Conservation (phyloP, 176 grass and related monocot genomes). For the Tillandsia leiboldiana region DNA sequence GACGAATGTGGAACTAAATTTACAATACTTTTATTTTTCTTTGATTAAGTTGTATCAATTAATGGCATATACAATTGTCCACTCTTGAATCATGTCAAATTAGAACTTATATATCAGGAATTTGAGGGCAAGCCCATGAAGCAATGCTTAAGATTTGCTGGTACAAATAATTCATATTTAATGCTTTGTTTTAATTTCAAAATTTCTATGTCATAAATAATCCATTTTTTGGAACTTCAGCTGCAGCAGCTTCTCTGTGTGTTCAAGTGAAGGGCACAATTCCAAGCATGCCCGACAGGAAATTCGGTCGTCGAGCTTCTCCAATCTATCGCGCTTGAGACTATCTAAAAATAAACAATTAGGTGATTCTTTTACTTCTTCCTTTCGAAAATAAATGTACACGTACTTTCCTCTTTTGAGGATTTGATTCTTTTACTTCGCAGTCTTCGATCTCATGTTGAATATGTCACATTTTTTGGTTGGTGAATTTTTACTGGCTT, state of each 20-base stretch:
- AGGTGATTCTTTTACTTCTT: neutral
- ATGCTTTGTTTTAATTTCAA: slow-evolving; percentile 1
- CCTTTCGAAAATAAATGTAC: neutral
- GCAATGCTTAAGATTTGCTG: slow-evolving; percentile 87
- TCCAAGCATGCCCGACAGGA: slow-evolving; percentile 75
- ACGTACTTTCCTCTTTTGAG: neutral
- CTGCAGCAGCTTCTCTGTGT: slow-evolving; percentile 76
- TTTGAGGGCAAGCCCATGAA: slow-evolving; percentile 66
- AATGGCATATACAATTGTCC: too few relatives aligned
- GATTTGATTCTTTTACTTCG: neutral
- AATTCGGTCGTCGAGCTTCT: slow-evolving; percentile 67
- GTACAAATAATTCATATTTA: slow-evolving; percentile 26
- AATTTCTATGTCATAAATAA: slow-evolving; percentile 1
- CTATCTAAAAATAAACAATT: neutral
- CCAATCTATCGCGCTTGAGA: slow-evolving; percentile 16
- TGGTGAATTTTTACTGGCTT: too few relatives aligned
- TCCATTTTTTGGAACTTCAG: slow-evolving; percentile 39
- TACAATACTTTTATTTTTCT: too few relatives aligned
- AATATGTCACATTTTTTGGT: too few relatives aligned
- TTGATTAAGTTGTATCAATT: too few relatives aligned
- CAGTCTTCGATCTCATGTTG: too few relatives aligned
- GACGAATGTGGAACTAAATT: too few relatives aligned
- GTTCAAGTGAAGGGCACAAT: slow-evolving; percentile 86
- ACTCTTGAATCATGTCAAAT: too few relatives aligned
- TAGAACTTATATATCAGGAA: too few relatives aligned